Evolutionary conservation across 2,329 filamentous ascomycete species (phyloP), one percentile per base, ranked within the genome.

Genomic region (Daldinia eschscholtzii): DNA sequence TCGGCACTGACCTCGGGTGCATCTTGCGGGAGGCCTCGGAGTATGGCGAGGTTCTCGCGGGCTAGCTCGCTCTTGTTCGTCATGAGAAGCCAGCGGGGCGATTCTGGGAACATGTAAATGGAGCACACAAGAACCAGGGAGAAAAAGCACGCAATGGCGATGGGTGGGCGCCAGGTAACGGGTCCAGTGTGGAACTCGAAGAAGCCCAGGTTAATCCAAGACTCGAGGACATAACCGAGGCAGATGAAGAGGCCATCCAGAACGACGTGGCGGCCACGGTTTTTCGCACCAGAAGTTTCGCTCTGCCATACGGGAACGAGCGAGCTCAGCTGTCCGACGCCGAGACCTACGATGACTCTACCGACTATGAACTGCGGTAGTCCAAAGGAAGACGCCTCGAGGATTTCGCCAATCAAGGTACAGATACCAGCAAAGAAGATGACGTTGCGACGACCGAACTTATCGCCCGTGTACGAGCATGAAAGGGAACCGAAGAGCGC

Each of bases 121-220:
- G 70, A 70, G 12, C 42, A 46, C n/a, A 79, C 71, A 9, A 81
- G 75, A 13, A 75, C 64, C 26, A 77, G 37, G 23, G 76, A 77
- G 68, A 77, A 76, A 50, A 70, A 18, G 64, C 65, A 74, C 33
- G 78, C 77, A 55, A 81, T 78, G 46, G 76, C 79, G 39, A 81
- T 75, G 4, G 78, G 78, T 7, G 79, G 76, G 26, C 79, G 72
- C 79, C 79, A 80, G 1, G 78, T 78, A 18, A 71, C 72, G 1
- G 77, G 70, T 6, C 72, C 75, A 10, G 65, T 67, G 12, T 70
- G 59, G 52, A 72, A 73, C 67, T 75, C 76, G 70, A 76, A 83
- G 72, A 83, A 83, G n/a, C 79, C 83, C 18, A 84, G 76, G 74
- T 84, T 79, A 68, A 84, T 80, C 83, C 83, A 84, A 10, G 80